phyloP scores from a whole-genome alignment of 306 rosid species.

The Canavalia gladiata region DNA sequence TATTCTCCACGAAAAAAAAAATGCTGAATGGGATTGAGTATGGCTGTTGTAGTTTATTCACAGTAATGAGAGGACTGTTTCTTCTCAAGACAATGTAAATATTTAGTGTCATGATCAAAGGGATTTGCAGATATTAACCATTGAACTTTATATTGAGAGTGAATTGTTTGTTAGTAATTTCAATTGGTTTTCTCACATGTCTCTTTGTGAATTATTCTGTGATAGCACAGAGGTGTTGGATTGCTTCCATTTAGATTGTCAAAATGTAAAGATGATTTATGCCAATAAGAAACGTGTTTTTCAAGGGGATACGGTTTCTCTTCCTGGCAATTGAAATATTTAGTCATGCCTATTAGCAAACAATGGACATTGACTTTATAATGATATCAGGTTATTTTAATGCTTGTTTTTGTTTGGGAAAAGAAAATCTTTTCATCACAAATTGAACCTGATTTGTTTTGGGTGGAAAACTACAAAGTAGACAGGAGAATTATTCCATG shows the following conservation, averaged over 20 bases:
- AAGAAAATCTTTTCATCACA: constrained; percentile 44
- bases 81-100: constrained; percentile 52
- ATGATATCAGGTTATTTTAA: constrained; percentile 39
- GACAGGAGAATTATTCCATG: constrained; percentile 46
- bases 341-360: constrained; percentile 14
- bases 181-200: not conserved
- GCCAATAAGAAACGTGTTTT: constrained; percentile 35
- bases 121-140: constrained; percentile 36
- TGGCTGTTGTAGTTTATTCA: constrained; percentile 42
- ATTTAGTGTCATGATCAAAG: constrained; percentile 39
- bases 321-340: constrained; percentile 25
- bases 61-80: constrained; percentile 28
- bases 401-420: constrained; percentile 25
- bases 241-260: constrained; percentile 16
- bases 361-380: constrained; percentile 31
- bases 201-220: constrained; percentile 9
- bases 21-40: constrained; percentile 26
- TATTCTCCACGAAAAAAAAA: constrained; percentile 17
- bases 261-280: constrained; percentile 15
- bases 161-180: constrained; percentile 23
- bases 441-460: constrained; percentile 50
- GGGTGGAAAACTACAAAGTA: constrained; percentile 49
- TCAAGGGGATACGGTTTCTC: constrained; percentile 24
- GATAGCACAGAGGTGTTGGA: constrained; percentile 1
- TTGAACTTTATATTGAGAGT: constrained; percentile 29